These are phyloP conservation scores for Rhizopogon sp. DNA, from an alignment of 768 basidiomycete species.

Conservation along the genomic window DNA sequence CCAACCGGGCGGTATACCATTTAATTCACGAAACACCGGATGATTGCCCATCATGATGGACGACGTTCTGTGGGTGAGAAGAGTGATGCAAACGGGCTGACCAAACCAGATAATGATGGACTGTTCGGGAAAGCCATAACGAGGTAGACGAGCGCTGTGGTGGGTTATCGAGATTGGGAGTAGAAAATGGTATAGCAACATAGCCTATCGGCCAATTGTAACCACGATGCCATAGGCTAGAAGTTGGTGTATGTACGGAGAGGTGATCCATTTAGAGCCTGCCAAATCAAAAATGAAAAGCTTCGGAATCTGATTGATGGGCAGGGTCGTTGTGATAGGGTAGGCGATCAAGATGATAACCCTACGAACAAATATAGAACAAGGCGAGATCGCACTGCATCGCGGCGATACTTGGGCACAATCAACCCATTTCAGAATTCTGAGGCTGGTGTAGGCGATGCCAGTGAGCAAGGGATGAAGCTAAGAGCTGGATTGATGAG, in stretches of 20 bases:
- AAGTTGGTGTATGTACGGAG: constrained; percentile 16
- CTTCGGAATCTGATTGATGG: constrained; percentile 30
- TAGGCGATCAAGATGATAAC: constrained; percentile 30
- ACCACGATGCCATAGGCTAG: constrained; percentile 11
- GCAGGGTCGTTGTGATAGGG: constrained; percentile 33
- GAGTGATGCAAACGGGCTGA: neutral
- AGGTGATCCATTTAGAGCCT: constrained; percentile 18
- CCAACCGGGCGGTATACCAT: neutral
- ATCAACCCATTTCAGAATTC: constrained; percentile 5
- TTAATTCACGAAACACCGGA: neutral
- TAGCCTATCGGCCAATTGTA: constrained; percentile 16
- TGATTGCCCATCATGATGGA: neutral
- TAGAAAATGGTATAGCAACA: neutral
- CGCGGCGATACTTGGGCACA: constrained; percentile 19
- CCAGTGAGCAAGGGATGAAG: neutral
- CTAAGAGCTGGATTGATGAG: neutral
- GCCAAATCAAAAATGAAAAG: constrained; percentile 16
- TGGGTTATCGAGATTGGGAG: constrained; percentile 2
- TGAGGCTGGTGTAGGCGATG: neutral
- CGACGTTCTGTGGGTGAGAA: neutral
- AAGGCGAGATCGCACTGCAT: constrained; percentile 13
- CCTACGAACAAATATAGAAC: constrained; percentile 16
- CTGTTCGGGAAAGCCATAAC: neutral
- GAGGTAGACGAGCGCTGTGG: constrained; percentile 1
- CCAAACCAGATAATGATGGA: neutral